phyloP scores from a whole-genome alignment of 2,329 filamentous ascomycete species.

The Trichoderma asperellum region DNA sequence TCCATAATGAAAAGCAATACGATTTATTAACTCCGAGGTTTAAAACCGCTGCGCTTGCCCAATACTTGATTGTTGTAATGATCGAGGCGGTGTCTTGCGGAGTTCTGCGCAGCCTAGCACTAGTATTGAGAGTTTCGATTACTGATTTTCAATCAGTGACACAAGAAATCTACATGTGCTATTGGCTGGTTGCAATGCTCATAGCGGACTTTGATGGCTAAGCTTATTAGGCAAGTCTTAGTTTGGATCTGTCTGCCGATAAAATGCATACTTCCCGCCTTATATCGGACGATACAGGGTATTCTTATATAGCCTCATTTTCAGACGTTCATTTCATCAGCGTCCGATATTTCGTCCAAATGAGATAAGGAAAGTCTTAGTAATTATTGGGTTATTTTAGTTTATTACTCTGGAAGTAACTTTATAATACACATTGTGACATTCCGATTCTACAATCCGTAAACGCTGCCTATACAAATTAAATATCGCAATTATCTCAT shows the following conservation, averaged over 20 bases:
- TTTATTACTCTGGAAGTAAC: no score
- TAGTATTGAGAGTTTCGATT: no score
- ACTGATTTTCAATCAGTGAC: background rate
- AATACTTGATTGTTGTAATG: background rate
- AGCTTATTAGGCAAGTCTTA: background rate
- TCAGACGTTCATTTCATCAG: background rate
- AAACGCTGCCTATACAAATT: no score
- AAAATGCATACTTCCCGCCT: background rate
- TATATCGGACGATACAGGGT: background rate
- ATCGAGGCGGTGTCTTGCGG: background rate
- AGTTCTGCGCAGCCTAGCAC: background rate
- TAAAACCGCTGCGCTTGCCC: background rate
- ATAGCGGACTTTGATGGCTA: background rate
- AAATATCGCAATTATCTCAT: no score
- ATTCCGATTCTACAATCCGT: no score
- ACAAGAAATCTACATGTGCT: background rate
- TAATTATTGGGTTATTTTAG: no score
- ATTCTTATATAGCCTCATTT: background rate
- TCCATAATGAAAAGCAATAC: no score
- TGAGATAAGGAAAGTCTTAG: background rate
- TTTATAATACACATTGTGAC: no score
- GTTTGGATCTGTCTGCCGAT: background rate
- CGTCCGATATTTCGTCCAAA: background rate
- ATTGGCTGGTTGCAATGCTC: background rate
- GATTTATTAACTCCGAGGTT: background rate